Evolutionary conservation across 1,284 basidiomycete species (phyloP), one percentile per base, ranked within the genome.

Genomic region (Vanrija pseudolonga): DNA sequence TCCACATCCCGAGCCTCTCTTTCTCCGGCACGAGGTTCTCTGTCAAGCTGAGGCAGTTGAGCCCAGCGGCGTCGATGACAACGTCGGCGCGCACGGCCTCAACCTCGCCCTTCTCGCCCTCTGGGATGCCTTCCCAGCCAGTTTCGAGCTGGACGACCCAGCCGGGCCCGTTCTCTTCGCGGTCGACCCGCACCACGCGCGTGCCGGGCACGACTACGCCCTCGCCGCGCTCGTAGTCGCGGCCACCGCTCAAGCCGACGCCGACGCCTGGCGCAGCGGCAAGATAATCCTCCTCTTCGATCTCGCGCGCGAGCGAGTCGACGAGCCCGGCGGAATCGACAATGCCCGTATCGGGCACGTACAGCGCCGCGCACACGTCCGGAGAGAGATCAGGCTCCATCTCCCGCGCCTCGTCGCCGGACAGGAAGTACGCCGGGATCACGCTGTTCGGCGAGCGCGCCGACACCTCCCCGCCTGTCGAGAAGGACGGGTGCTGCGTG

Each of bases 311-410:
- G 37, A 97, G 78, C 57, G 82, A 86, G 62, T 85, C 81, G 83
- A 93, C 89, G 45, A 89, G 77, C 5, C 84, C 75, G 77, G 95
- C 92, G 0, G 89, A 89, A 72, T 94, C 89, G 3, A 98, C 77
- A 58, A 98, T 96, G 1, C 95, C 95, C 0, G 95, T 97, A 63
- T 87, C 84, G 3, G 89, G 86, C 55, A 87, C 90, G 76, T 86
- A 85, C 19, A 98, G 74, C 0, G 92, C 91, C 14, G 81, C 82
- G 0, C 79, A 78, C 50, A 97, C 88, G 42, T 84, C 79, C 3
- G 73, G 66, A 0, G 88, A 87, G 1, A 98, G 78, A 63, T 89
- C 83, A 0, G 94, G 93, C 72, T 97, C 95, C 57, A 93, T 73
- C 46, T 83, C 79, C 46, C 84, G 82, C 5, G 88, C 87, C 68